phyloP scores from a whole-genome alignment of 345 rosid genomes.

The Kandelia obovata region DNA sequence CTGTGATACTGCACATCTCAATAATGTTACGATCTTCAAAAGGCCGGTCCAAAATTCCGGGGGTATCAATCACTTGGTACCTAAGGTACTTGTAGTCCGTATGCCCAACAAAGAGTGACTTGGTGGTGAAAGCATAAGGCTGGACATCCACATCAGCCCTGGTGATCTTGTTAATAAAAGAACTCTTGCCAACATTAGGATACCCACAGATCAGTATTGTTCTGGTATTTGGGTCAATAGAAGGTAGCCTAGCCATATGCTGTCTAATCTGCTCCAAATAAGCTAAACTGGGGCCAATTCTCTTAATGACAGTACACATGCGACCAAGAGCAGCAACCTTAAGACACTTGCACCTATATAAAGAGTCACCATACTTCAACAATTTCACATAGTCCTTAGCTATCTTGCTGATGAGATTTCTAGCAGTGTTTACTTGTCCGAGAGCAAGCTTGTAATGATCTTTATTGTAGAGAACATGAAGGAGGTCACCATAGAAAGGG shows the following conservation, averaged over 20 bases:
- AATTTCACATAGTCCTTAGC: slow-evolving; percentile 56
- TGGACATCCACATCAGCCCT: slow-evolving; percentile 93
- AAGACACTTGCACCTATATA: slow-evolving; percentile 62
- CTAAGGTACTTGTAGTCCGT: slow-evolving; percentile 85
- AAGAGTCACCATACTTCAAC: slow-evolving; percentile 69
- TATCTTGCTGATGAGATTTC: slow-evolving; percentile 46
- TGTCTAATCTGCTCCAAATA: slow-evolving; percentile 79
- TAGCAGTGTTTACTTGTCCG: slow-evolving; percentile 59
- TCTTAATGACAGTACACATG: slow-evolving; percentile 70
- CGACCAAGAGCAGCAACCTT: slow-evolving; percentile 85
- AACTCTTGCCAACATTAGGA: slow-evolving; percentile 91
- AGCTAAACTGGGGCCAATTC: slow-evolving; percentile 70
- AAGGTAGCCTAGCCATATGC: slow-evolving; percentile 90
- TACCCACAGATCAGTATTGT: slow-evolving; percentile 81
- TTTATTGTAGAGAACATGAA: slow-evolving; percentile 55
- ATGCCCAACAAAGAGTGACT: slow-evolving; percentile 91
- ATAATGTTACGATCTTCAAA: slow-evolving; percentile 91
- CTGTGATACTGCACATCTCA: slow-evolving; percentile 96
- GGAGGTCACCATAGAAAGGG: slow-evolving; percentile 62
- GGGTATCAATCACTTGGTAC: slow-evolving; percentile 95
- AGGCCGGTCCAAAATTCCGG: slow-evolving; percentile 90
- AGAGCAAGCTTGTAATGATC: slow-evolving; percentile 70
- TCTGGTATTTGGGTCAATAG: slow-evolving; percentile 68
- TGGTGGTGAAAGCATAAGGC: slow-evolving; percentile 89
- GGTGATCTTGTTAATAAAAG: slow-evolving; percentile 84